These are phyloP conservation scores for Pleurotus ostreatus DNA, from an alignment of 768 basidiomycete species.

Conservation along the genomic window DNA sequence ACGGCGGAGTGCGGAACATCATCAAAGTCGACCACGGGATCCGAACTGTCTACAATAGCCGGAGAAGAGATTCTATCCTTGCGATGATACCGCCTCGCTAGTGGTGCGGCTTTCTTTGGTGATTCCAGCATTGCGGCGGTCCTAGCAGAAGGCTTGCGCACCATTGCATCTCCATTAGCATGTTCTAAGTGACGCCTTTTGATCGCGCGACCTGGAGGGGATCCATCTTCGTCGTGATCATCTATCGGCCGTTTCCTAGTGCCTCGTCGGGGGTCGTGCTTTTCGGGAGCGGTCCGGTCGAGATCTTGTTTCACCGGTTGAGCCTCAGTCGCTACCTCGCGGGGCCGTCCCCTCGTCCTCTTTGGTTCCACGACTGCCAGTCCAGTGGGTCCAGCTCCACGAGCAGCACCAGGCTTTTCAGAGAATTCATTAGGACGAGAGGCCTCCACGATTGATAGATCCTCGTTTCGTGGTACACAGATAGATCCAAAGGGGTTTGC, in stretches of 20 bases:
- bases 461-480: too few relatives aligned
- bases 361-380: too few relatives aligned
- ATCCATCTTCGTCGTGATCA: not conserved
- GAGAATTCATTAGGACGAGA: too few relatives aligned
- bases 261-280: too few relatives aligned
- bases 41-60: not conserved
- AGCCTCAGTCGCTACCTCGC: too few relatives aligned
- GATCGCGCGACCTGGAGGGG: not conserved
- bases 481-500: too few relatives aligned
- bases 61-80: conserved; percentile 30
- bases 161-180: not conserved
- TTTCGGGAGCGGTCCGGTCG: too few relatives aligned
- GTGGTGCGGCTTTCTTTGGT: not conserved
- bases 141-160: not conserved
- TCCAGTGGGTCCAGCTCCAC: too few relatives aligned
- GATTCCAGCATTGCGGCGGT: conserved; percentile 2
- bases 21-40: conserved; percentile 24
- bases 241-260: not conserved
- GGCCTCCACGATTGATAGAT: too few relatives aligned
- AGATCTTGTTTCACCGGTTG: too few relatives aligned
- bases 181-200: not conserved
- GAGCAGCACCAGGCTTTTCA: too few relatives aligned
- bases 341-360: too few relatives aligned
- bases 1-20: conserved; percentile 20
- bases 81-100: conserved; percentile 18